A percentile compares a stretch with the other conserved stretches of the same genome.
Conservation (phyloP, 768 basidiomycete genomes). For the Pulveroboletus sp. region DNA sequence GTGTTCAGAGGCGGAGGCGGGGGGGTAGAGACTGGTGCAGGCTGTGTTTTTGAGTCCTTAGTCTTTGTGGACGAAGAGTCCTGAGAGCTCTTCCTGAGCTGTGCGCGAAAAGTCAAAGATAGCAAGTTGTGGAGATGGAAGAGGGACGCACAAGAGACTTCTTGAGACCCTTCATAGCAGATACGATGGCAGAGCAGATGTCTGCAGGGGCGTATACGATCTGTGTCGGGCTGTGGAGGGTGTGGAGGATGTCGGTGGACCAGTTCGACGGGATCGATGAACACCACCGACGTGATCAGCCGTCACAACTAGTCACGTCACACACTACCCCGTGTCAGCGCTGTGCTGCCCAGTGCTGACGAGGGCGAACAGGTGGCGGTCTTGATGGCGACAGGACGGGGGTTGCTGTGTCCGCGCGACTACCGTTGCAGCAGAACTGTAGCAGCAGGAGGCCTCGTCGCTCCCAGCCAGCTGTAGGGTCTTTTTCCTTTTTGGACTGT, state of each 20-base stretch:
- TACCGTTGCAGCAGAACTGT: not conserved
- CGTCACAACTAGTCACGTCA: conserved; percentile 31
- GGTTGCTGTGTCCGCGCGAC: not conserved
- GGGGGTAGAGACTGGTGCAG: conserved; percentile 37
- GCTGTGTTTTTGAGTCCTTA: conserved; percentile 53
- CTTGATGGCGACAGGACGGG: not conserved
- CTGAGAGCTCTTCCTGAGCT: conserved; percentile 69
- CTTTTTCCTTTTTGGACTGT: conserved; percentile 23
- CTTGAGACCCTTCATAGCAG: conserved; percentile 75
- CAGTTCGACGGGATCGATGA: conserved; percentile 38
- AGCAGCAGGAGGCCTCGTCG: not conserved
- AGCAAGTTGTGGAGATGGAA: conserved; percentile 13
- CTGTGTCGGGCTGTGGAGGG: conserved; percentile 5
- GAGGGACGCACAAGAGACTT: conserved; percentile 62
- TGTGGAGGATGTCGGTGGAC: conserved; percentile 15
- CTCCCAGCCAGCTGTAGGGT: not conserved
- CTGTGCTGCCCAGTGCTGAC: conserved; percentile 4
- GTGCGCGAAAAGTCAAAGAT: conserved; percentile 21
- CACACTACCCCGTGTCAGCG: conserved; percentile 4
- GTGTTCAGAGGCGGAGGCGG: conserved; percentile 63
- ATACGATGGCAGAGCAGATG: conserved; percentile 12
- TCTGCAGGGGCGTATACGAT: conserved; percentile 6
- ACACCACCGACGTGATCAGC: conserved; percentile 29
- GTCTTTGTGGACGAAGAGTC: conserved; percentile 64
- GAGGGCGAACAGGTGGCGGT: not conserved